These are phyloP conservation scores for Tuber borchii DNA, from an alignment of 495 filamentous ascomycete species.

Conservation along the genomic window DNA sequence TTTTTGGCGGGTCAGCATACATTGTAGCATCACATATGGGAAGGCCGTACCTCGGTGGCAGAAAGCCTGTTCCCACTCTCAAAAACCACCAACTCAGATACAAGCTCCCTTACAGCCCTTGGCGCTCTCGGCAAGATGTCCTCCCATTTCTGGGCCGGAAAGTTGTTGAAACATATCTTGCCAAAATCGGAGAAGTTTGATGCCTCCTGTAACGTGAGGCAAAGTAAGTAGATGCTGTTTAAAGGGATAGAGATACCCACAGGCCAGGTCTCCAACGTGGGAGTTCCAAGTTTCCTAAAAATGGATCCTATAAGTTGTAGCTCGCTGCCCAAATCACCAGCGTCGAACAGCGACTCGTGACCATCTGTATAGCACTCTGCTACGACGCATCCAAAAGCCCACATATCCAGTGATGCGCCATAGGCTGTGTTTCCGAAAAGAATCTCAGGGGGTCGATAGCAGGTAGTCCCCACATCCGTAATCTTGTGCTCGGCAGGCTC, in stretches of 20 bases:
- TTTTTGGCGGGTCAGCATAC: neutral
- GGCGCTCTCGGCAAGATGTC: slow-evolving; percentile 32
- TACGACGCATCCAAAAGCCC: slow-evolving; percentile 79
- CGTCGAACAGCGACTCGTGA: slow-evolving; percentile 65
- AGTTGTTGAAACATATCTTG: slow-evolving; percentile 36
- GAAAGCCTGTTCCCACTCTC: slow-evolving; percentile 31
- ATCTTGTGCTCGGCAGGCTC: slow-evolving; percentile 68
- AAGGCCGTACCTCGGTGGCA: slow-evolving; percentile 26
- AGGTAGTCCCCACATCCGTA: slow-evolving; percentile 85
- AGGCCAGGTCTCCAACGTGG: slow-evolving; percentile 70
- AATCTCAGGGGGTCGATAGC: slow-evolving; percentile 83
- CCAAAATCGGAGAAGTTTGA: slow-evolving; percentile 39
- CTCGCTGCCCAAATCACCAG: slow-evolving; percentile 83
- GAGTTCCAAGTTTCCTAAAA: slow-evolving; percentile 82
- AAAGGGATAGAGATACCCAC: slow-evolving; percentile 14
- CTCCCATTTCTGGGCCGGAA: slow-evolving; percentile 34
- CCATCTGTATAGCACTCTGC: slow-evolving; percentile 57
- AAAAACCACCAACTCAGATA: slow-evolving; percentile 28
- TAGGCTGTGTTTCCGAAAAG: slow-evolving; percentile 79
- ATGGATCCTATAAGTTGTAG: slow-evolving; percentile 82
- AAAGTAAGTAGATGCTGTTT: neutral
- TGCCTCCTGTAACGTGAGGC: slow-evolving; percentile 23
- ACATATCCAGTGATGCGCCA: slow-evolving; percentile 67
- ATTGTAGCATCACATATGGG: neutral
- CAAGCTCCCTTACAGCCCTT: slow-evolving; percentile 22